phyloP scores from a whole-genome alignment of 805 yeast genomes.

The Cyberlindnera galapagoensis region DNA sequence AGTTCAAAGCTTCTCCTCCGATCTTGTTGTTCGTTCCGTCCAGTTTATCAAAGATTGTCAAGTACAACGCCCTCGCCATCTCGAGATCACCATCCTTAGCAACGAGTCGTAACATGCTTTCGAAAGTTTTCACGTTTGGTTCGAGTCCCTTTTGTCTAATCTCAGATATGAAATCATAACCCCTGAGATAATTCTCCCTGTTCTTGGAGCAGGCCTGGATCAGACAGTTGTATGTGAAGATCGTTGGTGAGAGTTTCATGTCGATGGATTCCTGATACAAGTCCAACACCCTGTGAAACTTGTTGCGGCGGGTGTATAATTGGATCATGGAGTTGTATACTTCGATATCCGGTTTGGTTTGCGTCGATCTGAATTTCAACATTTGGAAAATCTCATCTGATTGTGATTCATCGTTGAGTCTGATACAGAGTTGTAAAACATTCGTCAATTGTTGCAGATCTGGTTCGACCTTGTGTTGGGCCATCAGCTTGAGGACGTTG shows the following conservation, averaged over 20 bases:
- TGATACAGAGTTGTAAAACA: conserved; percentile 55
- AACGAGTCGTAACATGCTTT: conserved; percentile 69
- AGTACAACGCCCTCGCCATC: conserved; percentile 62
- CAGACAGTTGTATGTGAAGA: conserved; percentile 44
- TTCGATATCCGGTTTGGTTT: conserved; percentile 58
- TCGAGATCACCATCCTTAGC: conserved; percentile 74
- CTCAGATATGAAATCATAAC: conserved; percentile 76
- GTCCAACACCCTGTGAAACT: conserved; percentile 71
- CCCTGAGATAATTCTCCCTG: conserved; percentile 40
- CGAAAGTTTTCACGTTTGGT: conserved; percentile 43
- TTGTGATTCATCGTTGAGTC: conserved; percentile 42
- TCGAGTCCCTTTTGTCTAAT: conserved; percentile 40
- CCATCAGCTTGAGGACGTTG: conserved; percentile 12
- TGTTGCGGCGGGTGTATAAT: conserved; percentile 52
- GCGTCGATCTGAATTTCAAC: conserved; percentile 70
- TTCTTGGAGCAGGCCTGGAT: conserved; percentile 65
- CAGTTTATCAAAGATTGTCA: conserved; percentile 35
- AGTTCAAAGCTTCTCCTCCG: conserved; percentile 19
- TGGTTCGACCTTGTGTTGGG: conserved; percentile 32
- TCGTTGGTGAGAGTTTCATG: conserved; percentile 30
- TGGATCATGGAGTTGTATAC: conserved; percentile 71
- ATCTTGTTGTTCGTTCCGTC: conserved; percentile 1
- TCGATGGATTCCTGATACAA: conserved; percentile 63
- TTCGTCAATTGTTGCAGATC: conserved; percentile 44
- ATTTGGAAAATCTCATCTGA: conserved; percentile 75